Conservation (phyloP, 169 alveolate species). For the Babesia microti region DNA sequence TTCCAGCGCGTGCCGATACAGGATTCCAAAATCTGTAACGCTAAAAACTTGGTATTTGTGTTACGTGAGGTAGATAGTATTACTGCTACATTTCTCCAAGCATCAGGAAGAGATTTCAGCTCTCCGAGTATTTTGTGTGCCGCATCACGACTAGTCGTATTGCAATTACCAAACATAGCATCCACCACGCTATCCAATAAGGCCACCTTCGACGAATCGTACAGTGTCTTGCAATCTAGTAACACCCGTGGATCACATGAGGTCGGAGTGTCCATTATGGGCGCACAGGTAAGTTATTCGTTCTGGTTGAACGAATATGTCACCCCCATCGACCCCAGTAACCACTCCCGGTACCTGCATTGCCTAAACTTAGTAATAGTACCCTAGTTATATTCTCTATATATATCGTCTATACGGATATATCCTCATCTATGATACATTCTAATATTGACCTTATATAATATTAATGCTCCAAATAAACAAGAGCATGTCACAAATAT, state of each 20-base stretch:
- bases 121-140: slow-evolving; percentile 76
- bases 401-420: no score
- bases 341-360: no score
- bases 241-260: slow-evolving; percentile 59
- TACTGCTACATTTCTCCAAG: slow-evolving; percentile 81
- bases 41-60: slow-evolving; percentile 76
- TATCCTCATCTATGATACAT: no score
- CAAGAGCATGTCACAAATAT: no score
- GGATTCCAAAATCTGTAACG: slow-evolving; percentile 70
- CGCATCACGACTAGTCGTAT: slow-evolving; percentile 61
- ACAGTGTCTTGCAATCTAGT: slow-evolving; percentile 70
- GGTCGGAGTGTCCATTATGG: background rate
- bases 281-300: background rate
- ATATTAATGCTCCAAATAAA: no score
- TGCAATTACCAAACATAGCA: slow-evolving; percentile 72
- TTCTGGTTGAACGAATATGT: no score
- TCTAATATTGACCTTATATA: no score
- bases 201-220: slow-evolving; percentile 68
- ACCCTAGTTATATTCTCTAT: no score
- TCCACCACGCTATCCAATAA: slow-evolving; percentile 72
- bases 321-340: no score
- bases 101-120: slow-evolving; percentile 70
- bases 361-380: no score
- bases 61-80: slow-evolving; percentile 68
- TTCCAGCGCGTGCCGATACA: slow-evolving; percentile 78